phyloP scores from a whole-genome alignment of 179 eudicot species.

The Spergularia azorica region DNA sequence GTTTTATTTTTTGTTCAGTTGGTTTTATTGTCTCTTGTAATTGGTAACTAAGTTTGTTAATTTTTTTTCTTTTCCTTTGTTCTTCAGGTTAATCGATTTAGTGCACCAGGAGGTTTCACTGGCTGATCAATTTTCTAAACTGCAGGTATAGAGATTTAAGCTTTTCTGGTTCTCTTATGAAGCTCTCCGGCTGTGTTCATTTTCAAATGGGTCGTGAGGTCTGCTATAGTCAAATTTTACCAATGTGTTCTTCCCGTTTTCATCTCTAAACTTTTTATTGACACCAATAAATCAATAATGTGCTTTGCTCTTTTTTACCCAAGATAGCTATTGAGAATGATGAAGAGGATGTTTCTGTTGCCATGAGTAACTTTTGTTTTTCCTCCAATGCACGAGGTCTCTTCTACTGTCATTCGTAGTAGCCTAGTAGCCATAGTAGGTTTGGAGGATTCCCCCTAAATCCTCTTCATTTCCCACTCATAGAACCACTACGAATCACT shows the following conservation, averaged over 20 bases:
- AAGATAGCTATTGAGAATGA: neutral
- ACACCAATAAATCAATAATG: too few species aligned
- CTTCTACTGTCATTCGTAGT: neutral
- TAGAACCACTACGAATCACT: too few species aligned
- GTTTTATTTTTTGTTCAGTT: conserved; percentile 7
- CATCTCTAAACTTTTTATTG: neutral
- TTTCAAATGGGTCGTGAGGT: neutral
- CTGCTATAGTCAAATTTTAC: neutral
- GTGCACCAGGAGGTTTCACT: conserved; percentile 89
- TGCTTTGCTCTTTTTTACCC: too few species aligned
- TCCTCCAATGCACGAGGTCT: neutral
- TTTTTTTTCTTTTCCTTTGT: conserved; percentile 10
- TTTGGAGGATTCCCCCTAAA: too few species aligned
- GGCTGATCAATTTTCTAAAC: conserved; percentile 85
- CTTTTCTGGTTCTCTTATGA: neutral
- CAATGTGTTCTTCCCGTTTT: neutral
- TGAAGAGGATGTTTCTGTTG: neutral
- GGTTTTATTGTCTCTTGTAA: neutral
- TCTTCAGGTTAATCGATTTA: conserved; percentile 78
- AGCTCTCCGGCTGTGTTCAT: conserved; percentile 2
- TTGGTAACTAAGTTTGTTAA: neutral
- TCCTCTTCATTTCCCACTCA: too few species aligned
- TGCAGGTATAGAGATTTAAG: conserved; percentile 58
- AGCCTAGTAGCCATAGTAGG: neutral
- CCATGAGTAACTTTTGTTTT: neutral